Conservation (phyloP, 805 yeast species). For the Teunomyces barrocoloradensis region DNA sequence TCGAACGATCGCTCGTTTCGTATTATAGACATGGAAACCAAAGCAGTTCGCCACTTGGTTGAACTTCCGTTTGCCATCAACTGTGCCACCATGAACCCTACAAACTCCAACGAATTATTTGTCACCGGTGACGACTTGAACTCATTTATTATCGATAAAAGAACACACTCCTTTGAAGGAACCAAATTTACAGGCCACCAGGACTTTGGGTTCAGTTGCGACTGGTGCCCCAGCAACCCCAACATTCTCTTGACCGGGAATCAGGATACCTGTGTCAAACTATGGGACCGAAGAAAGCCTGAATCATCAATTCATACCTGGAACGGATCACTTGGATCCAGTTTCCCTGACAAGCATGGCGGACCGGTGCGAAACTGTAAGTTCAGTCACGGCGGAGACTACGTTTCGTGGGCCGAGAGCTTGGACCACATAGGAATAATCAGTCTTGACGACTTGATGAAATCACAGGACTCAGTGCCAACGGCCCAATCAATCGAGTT, state of each 20-base stretch:
- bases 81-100: conserved; percentile 43
- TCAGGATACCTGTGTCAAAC: conserved; percentile 56
- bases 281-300: conserved; percentile 50
- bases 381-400: conserved; percentile 46
- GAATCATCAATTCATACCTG: conserved; percentile 26
- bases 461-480: conserved; percentile 11
- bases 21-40: conserved; percentile 32
- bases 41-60: conserved; percentile 5
- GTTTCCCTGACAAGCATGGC: conserved; percentile 18
- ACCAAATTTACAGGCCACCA: conserved; percentile 42
- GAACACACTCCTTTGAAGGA: conserved; percentile 20
- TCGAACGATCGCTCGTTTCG: conserved; percentile 50
- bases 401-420: conserved; percentile 55
- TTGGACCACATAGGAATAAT: conserved; percentile 56
- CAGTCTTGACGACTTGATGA: conserved; percentile 31
- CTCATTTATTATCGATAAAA: conserved; percentile 44
- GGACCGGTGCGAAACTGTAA: conserved; percentile 55
- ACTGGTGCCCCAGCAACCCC: conserved; percentile 48
- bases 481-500: conserved; percentile 49
- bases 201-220: conserved; percentile 60
- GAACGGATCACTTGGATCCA: conserved; percentile 33
- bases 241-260: conserved; percentile 52
- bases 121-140: conserved; percentile 51
- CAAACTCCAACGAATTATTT: conserved; percentile 35
- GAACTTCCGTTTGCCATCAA: conserved; percentile 50